These are phyloP conservation scores for Termitomyces sp. DNA, from an alignment of 768 basidiomycete genomes.

Conservation along the genomic window DNA sequence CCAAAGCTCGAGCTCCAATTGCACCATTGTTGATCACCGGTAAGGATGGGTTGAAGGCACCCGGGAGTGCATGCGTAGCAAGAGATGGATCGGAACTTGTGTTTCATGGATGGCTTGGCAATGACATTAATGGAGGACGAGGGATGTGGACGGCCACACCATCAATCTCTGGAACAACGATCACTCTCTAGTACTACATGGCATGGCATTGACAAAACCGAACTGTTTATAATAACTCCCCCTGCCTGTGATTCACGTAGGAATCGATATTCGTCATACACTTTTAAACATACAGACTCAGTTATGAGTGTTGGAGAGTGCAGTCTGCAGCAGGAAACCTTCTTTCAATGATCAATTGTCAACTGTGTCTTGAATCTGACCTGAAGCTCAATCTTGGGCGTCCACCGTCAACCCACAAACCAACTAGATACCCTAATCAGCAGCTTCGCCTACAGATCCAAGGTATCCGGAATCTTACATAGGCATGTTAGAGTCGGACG, in stretches of 20 bases:
- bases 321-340: neutral
- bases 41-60: conserved; percentile 16
- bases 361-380: neutral
- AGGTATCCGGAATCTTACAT: neutral
- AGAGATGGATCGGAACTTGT: conserved; percentile 14
- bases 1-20: conserved; percentile 14
- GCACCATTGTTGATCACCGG: conserved; percentile 14
- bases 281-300: neutral
- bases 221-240: neutral
- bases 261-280: neutral
- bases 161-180: conserved; percentile 10
- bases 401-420: too few relatives aligned
- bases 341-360: too few relatives aligned
- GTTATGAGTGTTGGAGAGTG: neutral
- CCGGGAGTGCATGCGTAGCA: conserved; percentile 13
- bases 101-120: conserved; percentile 15
- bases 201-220: neutral
- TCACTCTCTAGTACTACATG: conserved; percentile 10
- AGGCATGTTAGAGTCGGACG: neutral
- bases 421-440: too few relatives aligned
- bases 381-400: neutral
- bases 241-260: neutral
- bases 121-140: conserved; percentile 11
- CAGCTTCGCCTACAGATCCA: too few relatives aligned
- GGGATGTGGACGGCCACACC: conserved; percentile 17